Base-by-base conservation (phyloP, 306 rosid species). In the Hippophae gyantsensis region DNA sequence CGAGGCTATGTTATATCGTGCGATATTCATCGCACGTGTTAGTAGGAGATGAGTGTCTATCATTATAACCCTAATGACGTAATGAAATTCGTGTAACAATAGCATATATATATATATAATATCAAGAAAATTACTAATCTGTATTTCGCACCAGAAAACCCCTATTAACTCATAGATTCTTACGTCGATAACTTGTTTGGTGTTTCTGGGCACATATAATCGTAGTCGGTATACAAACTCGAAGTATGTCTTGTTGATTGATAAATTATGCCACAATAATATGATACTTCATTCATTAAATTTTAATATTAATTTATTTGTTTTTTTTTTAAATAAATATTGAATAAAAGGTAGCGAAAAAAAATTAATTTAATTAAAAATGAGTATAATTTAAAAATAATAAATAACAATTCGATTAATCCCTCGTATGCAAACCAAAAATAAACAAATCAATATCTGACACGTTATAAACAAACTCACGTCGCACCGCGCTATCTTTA, bases 11-110 rank as follows among this genome's bases (percentile, higher is more conserved):
- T 64, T 70, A 56, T 58, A 54, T 67, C 41, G 58, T 45, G 40
- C 76, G 64, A 56, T 74, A 61, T 48, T 7, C 45, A 11, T 63
- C 69, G 60, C 75, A 73, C 84, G 80, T 74, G 82, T 43, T 60
- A 65, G 68, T 63, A 64, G 7, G 76, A 71, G 69, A 72, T 38
- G 64, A 27, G 73, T 79, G 72, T 57, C 63, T 60, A 52, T 78
- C 75, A 52, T 32, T 38, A 44, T 42, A 8, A 9, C 53, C 78
- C 48, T 14, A 14, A 32, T 32, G 38, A 32, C 38, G 38, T 9
- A 62, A 9, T 56, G 69, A 57, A 42, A 63, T 27, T 11, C 23
- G 18, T 13, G 23, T 18, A 18, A 18, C 23, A 18, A 18, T 18
- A 18, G 23, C 23, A 18, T 18, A 18, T 18, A 18, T 18, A 18